Conservation (phyloP, 176 grass and related monocot species). For the Pontederia paniculata region DNA sequence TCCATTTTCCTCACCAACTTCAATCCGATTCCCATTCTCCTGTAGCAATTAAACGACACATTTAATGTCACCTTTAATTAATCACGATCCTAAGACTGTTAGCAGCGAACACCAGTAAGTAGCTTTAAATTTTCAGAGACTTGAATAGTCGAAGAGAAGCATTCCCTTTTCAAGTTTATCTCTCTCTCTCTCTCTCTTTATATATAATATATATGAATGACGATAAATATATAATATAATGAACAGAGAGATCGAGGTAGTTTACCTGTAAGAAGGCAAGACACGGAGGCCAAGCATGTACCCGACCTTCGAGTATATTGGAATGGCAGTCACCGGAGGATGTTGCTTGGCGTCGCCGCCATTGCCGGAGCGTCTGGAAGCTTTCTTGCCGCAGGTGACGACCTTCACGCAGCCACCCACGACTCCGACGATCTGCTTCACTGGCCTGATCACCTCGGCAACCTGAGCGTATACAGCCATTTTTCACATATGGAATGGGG, state of each 20-base stretch:
- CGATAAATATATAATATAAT: no score
- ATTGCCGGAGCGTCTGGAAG: not conserved
- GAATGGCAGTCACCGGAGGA: not conserved
- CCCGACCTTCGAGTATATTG: conserved; percentile 34
- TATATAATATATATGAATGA: no score
- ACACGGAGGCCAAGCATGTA: conserved; percentile 82
- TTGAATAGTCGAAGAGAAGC: not conserved
- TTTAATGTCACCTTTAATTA: not conserved
- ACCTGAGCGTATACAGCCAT: conserved; percentile 42
- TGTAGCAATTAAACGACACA: conserved; percentile 11
- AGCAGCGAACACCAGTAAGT: not conserved
- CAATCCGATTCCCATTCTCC: conserved; percentile 62
- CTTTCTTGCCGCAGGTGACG: conserved; percentile 47
- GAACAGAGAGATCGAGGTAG: not conserved
- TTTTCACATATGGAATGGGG: not conserved
- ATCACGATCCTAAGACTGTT: not conserved
- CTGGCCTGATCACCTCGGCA: conserved; percentile 46
- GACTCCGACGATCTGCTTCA: conserved; percentile 48
- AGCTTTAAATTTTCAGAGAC: not conserved
- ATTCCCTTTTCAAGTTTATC: no score
- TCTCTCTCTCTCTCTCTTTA: no score
- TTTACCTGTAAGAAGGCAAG: conserved; percentile 37
- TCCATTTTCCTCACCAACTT: conserved; percentile 43
- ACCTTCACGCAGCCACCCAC: conserved; percentile 74
- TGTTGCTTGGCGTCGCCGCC: not conserved